Conservation (phyloP, 306 rosid genomes). For the Hylodesmum podocarpum region DNA sequence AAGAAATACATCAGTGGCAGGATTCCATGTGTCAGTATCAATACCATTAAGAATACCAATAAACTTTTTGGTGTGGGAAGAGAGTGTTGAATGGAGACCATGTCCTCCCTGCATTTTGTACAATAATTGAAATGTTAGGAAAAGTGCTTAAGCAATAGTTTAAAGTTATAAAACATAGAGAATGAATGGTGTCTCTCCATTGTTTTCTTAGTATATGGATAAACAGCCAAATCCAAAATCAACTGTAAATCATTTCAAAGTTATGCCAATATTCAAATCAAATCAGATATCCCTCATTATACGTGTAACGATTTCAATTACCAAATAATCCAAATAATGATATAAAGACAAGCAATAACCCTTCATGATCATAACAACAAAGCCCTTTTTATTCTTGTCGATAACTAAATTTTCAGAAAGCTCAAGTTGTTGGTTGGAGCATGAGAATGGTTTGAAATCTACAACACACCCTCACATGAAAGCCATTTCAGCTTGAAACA, state of each 20-base stretch:
- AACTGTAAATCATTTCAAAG: conserved; percentile 2
- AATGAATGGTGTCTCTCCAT: neutral
- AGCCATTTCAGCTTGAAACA: neutral
- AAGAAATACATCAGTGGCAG: conserved; percentile 71
- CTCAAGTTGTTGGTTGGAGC: neutral
- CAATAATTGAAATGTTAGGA: conserved; percentile 19
- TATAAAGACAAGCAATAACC: neutral
- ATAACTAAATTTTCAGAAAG: neutral
- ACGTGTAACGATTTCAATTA: neutral
- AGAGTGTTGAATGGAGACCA: conserved; percentile 86
- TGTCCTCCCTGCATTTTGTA: conserved; percentile 70
- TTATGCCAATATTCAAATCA: conserved; percentile 19
- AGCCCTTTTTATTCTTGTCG: neutral
- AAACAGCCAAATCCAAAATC: neutral
- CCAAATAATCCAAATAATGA: conserved; percentile 12
- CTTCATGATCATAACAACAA: conserved; percentile 8
- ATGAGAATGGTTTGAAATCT: neutral
- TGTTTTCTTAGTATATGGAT: neutral
- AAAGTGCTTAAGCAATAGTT: conserved; percentile 1
- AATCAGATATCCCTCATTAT: neutral
- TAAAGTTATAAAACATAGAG: neutral
- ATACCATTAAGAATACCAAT: conserved; percentile 91
- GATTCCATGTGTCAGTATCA: conserved; percentile 93
- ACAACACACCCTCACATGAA: neutral
- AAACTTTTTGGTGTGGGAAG: conserved; percentile 80